phyloP scores from a whole-genome alignment of 2,329 filamentous ascomycete species.

The Aspergillaceae sp. region DNA sequence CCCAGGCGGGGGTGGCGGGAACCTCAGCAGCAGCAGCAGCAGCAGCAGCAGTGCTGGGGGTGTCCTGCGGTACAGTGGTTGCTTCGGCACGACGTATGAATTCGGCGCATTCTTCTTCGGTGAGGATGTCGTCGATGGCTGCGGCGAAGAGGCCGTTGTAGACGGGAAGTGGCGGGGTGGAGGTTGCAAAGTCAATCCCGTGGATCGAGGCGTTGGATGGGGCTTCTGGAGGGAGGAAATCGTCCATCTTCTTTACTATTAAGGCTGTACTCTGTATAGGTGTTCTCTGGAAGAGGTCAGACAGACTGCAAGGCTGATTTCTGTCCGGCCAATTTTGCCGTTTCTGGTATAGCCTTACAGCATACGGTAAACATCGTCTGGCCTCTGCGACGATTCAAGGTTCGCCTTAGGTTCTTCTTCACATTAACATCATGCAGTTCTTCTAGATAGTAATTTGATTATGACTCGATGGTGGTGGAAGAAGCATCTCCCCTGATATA shows the following conservation, averaged over 20 bases:
- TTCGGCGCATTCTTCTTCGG: slow-evolving; percentile 52
- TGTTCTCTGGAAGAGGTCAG: too few species aligned
- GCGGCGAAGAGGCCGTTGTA: slow-evolving; percentile 51
- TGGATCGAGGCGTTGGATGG: slow-evolving; percentile 38
- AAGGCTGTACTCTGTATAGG: not conserved
- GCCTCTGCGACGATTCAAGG: too few species aligned
- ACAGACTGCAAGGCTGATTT: too few species aligned
- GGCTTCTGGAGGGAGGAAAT: slow-evolving; percentile 28
- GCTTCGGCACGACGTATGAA: slow-evolving; percentile 47
- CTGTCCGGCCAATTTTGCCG: too few species aligned
- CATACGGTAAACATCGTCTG: too few species aligned
- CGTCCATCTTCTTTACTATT: not conserved
- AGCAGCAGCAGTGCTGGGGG: too few species aligned
- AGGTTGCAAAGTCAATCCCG: slow-evolving; percentile 47
- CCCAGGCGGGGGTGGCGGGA: slow-evolving; percentile 44
- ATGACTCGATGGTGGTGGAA: too few species aligned
- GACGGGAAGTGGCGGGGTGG: slow-evolving; percentile 39
- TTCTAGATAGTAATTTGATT: too few species aligned
- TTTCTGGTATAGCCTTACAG: too few species aligned
- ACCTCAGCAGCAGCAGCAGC: not conserved
- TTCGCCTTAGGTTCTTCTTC: too few species aligned
- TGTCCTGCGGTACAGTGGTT: slow-evolving; percentile 17
- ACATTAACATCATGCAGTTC: too few species aligned
- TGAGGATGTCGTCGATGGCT: slow-evolving; percentile 56
- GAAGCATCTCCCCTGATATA: too few species aligned